Evolutionary conservation across 2,329 filamentous ascomycete species (phyloP), one percentile per base, ranked within the genome.

Genomic region (Colletotrichum neosansevieriae): DNA sequence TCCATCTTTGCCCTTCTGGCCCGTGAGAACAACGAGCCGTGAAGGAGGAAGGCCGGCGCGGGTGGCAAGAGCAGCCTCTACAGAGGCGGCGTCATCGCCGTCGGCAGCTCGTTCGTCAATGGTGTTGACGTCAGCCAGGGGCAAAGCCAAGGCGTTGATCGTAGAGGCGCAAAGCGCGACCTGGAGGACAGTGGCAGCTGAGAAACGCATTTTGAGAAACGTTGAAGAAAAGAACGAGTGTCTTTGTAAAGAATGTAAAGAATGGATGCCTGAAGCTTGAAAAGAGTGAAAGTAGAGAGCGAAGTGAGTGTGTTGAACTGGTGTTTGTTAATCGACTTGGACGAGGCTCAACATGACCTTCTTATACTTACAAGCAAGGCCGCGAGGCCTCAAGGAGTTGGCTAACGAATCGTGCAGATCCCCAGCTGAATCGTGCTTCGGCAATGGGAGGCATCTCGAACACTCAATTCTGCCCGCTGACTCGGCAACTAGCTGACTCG

Each of bases 41-140:
- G 67, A 57, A 17, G 67, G 34, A 4, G 62, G 67, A 6, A 59
- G 42, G 50, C 66, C 64, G 17, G 67, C 67, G 17, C 58, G 58
- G 24, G 50, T n/a, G 15, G 36, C 12, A 19, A 61, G 34, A 9
- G 42, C 38, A n/a, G 34, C 34, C 5, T 38, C 34, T 3, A 38
- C 12, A 13, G 34, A 11, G 1, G 34, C 3, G 34, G 19, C 11
- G 15, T 32, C 12, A 9, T 61, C 58, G 15, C 34, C 40, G 13
- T 21, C 15, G 13, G 32, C 44, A 17, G 58, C 45, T 34, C 58
- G 58, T 7, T 51, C 58, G 15, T 61, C 58, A 6, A 53, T 61
- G 32, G n/a, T 5, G 6, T 51, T 32, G 47, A 15, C 17, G 3
- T 29, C 58, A 19, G 6, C 45, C 15, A 19, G 19, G 45, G 47